Conservation (phyloP, 2,329 filamentous ascomycete species). For the Fusarium begoniae region DNA sequence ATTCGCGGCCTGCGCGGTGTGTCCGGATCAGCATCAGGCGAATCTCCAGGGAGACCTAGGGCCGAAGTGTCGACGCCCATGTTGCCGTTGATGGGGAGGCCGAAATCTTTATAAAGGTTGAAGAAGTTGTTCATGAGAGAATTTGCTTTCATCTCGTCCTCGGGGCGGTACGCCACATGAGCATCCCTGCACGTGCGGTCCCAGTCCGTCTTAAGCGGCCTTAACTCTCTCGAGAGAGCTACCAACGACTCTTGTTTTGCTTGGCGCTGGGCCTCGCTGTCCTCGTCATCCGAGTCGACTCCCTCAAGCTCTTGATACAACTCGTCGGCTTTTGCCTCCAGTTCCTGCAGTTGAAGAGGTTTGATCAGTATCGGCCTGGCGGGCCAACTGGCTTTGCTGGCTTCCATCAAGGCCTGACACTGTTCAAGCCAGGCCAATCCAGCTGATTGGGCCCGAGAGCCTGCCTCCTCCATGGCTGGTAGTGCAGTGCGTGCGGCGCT, state of each 20-base stretch:
- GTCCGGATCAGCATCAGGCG: not conserved
- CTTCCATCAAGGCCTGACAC: not conserved
- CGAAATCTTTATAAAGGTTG: not conserved
- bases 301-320: not conserved
- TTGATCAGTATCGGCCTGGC: not conserved
- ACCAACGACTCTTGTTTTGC: not conserved
- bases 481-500: not conserved
- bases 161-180: conserved; percentile 3
- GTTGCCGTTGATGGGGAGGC: not conserved
- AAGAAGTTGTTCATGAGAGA: conserved; percentile 12
- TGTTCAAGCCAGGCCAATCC: not conserved
- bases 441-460: not conserved
- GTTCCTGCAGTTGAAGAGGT: not conserved
- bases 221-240: not conserved
- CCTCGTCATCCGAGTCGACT: not conserved
- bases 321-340: not conserved
- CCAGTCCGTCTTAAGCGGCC: not conserved
- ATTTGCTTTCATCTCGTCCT: not conserved
- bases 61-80: not conserved
- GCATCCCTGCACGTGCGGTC: conserved; percentile 1
- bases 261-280: not conserved
- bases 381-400: not conserved
- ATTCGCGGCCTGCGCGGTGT: not conserved
- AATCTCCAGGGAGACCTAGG: not conserved
- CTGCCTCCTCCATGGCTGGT: not conserved